Evolutionary conservation across 1,284 basidiomycete species (phyloP), one percentile per base, ranked within the genome.

Genomic region (Apiotrichum mycotoxinovorans): DNA sequence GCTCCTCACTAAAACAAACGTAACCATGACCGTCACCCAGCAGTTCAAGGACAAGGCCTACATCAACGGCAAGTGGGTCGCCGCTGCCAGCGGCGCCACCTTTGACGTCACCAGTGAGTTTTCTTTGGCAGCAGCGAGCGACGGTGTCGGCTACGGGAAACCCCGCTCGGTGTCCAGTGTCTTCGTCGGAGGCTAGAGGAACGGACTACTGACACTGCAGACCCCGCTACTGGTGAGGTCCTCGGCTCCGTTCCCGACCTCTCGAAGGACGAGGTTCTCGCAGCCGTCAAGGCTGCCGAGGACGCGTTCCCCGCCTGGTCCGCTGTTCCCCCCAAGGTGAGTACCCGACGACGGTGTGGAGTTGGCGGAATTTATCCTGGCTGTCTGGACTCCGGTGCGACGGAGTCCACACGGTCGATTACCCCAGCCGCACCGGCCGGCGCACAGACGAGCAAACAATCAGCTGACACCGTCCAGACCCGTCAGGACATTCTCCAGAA

Each of bases 241-340:
- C 80, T 93, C 33, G 91, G 87, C 22, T 84, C 82, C 0, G 80
- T 92, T n/a, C 88, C 91, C 3, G 90, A 94, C 70, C 87, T 93
- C 85, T 86, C 85, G 10, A 70, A 88, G 44, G 80, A 80, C 34
- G 89, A 94, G 75, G 87, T 88, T 2, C 84, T 85, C 66, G 80
- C 83, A 60, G 91, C 91, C 11, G 89, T 93, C 56, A 79, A 83
- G 38, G 86, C 87, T 25, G 91, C 91, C 8, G 75, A 78, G 9
- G 82, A 80, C 42, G 88, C 90, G 0, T 89, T 91, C 75, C 83
- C 83, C 64, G 79, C 83, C 0, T 94, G 89, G 89, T 83, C 87
- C 63, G 85, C 81, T 68, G 91, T 88, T 18, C 87, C 88, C 22
- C 62, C 62, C 46, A 58, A 62, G 57, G 59, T 57, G 50, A 55